These are phyloP conservation scores for Suillus bovinus DNA, from an alignment of 768 basidiomycete species.

Conservation along the genomic window DNA sequence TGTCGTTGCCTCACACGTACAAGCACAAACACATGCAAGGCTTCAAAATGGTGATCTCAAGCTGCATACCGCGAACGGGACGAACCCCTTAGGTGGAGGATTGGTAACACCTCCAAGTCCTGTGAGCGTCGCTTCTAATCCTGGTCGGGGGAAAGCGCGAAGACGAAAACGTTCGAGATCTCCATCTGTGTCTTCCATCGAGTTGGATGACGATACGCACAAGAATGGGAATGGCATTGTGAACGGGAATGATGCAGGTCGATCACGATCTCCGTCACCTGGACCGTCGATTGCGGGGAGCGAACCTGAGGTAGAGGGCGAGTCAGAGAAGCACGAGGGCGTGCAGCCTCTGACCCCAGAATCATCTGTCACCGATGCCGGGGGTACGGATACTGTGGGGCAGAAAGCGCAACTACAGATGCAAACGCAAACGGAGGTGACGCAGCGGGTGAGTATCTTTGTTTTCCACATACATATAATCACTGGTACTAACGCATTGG, in stretches of 20 bases:
- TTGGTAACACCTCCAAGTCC: constrained; percentile 79
- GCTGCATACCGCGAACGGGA: constrained; percentile 20
- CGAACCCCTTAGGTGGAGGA: constrained; percentile 38
- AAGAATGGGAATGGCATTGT: constrained; percentile 12
- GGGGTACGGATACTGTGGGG: not conserved
- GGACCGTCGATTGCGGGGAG: constrained; percentile 28
- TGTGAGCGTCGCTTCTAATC: constrained; percentile 67
- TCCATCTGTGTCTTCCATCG: constrained; percentile 34
- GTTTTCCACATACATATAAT: constrained; percentile 7
- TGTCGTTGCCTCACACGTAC: constrained; percentile 29
- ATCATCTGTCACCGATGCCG: constrained; percentile 30
- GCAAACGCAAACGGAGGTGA: constrained; percentile 14
- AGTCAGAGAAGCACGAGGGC: constrained; percentile 16
- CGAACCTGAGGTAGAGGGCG: constrained; percentile 27
- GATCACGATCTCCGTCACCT: constrained; percentile 31
- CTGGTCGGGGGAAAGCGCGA: constrained; percentile 40
- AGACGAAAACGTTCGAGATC: constrained; percentile 44
- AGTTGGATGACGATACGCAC: constrained; percentile 31
- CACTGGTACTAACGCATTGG: constrained; percentile 19
- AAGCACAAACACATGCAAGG: constrained; percentile 37
- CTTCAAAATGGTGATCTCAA: constrained; percentile 34
- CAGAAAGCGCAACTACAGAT: not conserved
- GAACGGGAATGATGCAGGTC: constrained; percentile 14
- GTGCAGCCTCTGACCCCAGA: constrained; percentile 31
- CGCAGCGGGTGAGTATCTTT: constrained; percentile 32